phyloP scores from a whole-genome alignment of 2,329 filamentous ascomycete genomes.

The Coniella lustricola region DNA sequence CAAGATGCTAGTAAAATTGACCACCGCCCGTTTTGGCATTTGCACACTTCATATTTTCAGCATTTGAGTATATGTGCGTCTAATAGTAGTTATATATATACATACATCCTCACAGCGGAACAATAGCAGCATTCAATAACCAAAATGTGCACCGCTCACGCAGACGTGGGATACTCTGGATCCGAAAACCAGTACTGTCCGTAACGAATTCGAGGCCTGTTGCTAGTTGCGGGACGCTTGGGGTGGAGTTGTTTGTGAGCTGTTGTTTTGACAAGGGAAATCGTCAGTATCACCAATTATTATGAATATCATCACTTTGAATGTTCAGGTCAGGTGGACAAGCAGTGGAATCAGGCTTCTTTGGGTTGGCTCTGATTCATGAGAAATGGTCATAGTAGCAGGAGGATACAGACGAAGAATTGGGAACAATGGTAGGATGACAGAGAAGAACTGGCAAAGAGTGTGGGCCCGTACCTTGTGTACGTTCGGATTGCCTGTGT shows the following conservation, averaged over 20 bases:
- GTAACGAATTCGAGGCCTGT: background rate
- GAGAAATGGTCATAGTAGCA: too few species aligned
- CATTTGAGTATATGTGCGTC: too few species aligned
- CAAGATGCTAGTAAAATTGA: too few species aligned
- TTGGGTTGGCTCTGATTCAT: too few species aligned
- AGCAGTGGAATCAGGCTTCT: too few species aligned
- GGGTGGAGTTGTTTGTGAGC: background rate
- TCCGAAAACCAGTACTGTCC: background rate
- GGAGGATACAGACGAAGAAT: too few species aligned
- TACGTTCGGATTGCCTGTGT: slow-evolving; percentile 1
- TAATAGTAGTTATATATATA: too few species aligned
- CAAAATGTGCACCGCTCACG: background rate
- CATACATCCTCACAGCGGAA: background rate
- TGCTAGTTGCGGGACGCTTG: background rate
- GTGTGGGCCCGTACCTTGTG: background rate
- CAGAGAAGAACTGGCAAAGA: background rate
- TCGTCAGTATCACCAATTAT: too few species aligned
- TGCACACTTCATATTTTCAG: too few species aligned
- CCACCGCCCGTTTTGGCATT: too few species aligned
- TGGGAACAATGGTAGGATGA: background rate
- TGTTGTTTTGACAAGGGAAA: background rate
- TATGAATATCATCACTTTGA: too few species aligned
- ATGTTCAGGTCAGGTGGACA: too few species aligned
- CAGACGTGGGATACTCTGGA: background rate
- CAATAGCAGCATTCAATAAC: background rate